Evolutionary conservation across 306 rosid species (phyloP), one percentile per base, ranked within the genome.

Genomic region (Pyrus communis): DNA sequence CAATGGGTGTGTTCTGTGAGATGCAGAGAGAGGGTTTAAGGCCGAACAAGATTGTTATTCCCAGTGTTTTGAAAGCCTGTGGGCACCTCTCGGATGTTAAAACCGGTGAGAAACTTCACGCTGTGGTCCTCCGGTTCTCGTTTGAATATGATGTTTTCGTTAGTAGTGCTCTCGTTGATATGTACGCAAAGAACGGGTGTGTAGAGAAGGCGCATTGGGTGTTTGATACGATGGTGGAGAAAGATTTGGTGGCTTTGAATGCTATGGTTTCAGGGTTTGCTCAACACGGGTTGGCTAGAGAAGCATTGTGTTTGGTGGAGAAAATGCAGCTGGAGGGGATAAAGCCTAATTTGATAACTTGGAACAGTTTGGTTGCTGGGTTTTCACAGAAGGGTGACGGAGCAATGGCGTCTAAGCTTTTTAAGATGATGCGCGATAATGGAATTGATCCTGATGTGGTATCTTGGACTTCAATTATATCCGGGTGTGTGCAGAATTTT

Each of bases 21-120:
- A 88, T 94, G 94, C 88, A 80, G 71, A 58, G 79, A 14, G 76
- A 66, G 49, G 84, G 85, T 14, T 30, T 67, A 4, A 86, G 77
- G 28, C 89, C 80, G 61, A 82, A 87, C 38, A 72, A 84, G 21
- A 81, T 87, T 43, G 88, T 87, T 19, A 80, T 94, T 71, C 97
- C 97, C 22, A 91, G 97, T 79, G 88, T 91, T 78, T 91, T 94
- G 80, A 94, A 87, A 82, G 96, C 97, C 11, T 91, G 96, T 42
- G 94, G 89, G 59, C 97, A 86, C 21, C 75, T 93, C 28, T 77
- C 85, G 3, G 84, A 89, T 46, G 45, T 69, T 30, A 33, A 64
- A 46, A 75, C 86, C 0, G 97, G 97, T 9, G 83, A 82, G 86
- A 84, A 87, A 60, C 62, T 89, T 14, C 98, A 91, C 45, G 83